These are phyloP conservation scores for Fallopia convolvulus DNA, from an alignment of 148 eudicot genomes.

Conservation along the genomic window DNA sequence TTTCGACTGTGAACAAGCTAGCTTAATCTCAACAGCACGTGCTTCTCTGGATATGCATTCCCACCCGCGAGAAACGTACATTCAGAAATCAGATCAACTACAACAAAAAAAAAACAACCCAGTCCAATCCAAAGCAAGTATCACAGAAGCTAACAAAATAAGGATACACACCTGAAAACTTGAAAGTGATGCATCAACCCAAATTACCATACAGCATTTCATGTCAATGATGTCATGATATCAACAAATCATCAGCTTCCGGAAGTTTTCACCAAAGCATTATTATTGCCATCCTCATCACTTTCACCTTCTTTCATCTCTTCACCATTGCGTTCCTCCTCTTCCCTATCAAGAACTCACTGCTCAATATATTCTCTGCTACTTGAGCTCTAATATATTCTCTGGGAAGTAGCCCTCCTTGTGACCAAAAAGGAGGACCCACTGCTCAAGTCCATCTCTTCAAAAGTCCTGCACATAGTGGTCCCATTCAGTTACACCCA, in stretches of 20 bases:
- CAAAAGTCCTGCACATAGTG: conserved; percentile 58
- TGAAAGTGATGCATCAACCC: background rate
- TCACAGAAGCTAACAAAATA: too few relatives aligned
- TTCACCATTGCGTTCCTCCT: conserved; percentile 29
- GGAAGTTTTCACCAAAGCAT: background rate
- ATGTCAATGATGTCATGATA: too few relatives aligned
- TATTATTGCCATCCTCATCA: conserved; percentile 12
- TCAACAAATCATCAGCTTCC: background rate
- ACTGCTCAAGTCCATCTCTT: conserved; percentile 71
- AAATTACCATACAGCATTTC: background rate
- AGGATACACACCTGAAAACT: background rate
- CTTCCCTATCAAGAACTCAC: conserved; percentile 47
- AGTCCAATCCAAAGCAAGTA: too few relatives aligned
- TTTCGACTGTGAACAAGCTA: too few relatives aligned
- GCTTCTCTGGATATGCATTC: too few relatives aligned
- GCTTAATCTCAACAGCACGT: too few relatives aligned
- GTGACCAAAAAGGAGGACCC: conserved; percentile 26
- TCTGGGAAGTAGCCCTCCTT: too few relatives aligned
- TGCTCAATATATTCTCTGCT: too few relatives aligned
- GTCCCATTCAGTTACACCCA: conserved; percentile 76
- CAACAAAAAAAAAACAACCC: too few relatives aligned
- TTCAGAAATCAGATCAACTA: too few relatives aligned
- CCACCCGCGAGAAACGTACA: too few relatives aligned
- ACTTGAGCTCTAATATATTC: background rate
- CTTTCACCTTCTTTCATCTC: conserved; percentile 48